These are phyloP conservation scores for Paramecium sonneborni DNA, from an alignment of 73 alveolate species.

Conservation along the genomic window DNA sequence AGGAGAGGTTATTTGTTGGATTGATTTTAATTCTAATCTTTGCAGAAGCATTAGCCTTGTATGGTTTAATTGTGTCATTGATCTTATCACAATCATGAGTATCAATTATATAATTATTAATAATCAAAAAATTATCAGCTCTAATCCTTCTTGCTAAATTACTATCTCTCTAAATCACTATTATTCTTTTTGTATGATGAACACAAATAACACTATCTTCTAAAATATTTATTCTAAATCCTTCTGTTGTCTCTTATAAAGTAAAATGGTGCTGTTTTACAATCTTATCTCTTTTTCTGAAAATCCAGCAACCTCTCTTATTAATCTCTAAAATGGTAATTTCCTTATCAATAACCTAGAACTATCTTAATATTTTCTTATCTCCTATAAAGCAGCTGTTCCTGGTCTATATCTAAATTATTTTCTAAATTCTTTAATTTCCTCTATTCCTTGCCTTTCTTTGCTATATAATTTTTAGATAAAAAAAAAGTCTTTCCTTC, in stretches of 20 bases:
- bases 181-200: constrained; percentile 84
- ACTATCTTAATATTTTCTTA: constrained; percentile 80
- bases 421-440: background rate
- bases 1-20: constrained; percentile 84
- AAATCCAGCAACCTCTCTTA: constrained; percentile 75
- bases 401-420: constrained; percentile 85
- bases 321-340: constrained; percentile 83
- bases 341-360: constrained; percentile 80
- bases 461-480: too few species aligned
- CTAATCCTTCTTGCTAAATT: constrained; percentile 85
- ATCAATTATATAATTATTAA: background rate
- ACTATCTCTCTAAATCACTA: constrained; percentile 82
- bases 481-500: too few species aligned
- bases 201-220: constrained; percentile 76
- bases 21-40: constrained; percentile 89
- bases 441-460: background rate
- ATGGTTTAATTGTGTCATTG: constrained; percentile 88
- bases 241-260: constrained; percentile 82
- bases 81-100: constrained; percentile 73
- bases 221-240: constrained; percentile 65
- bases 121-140: constrained; percentile 69
- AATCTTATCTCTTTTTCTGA: constrained; percentile 74
- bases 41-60: constrained; percentile 95
- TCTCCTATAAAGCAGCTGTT: constrained; percentile 88
- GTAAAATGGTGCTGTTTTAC: constrained; percentile 73